Evolutionary conservation across 2,329 filamentous ascomycete genomes (phyloP).

Genomic region (Fusarium musae): DNA sequence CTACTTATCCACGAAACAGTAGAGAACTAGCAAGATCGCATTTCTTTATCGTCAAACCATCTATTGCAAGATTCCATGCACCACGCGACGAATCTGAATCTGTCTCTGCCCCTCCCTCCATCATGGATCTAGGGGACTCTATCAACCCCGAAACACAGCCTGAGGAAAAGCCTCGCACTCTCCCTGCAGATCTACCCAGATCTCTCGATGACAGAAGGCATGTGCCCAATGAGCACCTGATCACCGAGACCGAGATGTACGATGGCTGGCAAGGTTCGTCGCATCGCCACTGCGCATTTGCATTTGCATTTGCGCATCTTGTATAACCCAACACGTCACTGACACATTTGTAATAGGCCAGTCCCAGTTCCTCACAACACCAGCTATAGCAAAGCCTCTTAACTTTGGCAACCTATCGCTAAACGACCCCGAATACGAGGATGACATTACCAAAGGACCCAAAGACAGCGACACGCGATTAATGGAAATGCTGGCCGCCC

Average conservation of each 20-base stretch:
- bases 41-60: neutral
- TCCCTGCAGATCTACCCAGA: slow-evolving; percentile 88
- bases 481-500: slow-evolving; percentile 95
- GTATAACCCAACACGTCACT: slow-evolving; percentile 40
- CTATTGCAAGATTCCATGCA: slow-evolving; percentile 46
- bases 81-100: slow-evolving; percentile 43
- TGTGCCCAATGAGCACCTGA: slow-evolving; percentile 69
- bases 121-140: slow-evolving; percentile 69
- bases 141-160: slow-evolving; percentile 54
- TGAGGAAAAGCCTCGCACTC: slow-evolving; percentile 56
- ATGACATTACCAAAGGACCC: slow-evolving; percentile 63
- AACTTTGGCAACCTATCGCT: slow-evolving; percentile 85
- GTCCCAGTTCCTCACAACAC: slow-evolving; percentile 92
- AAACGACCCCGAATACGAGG: slow-evolving; percentile 81
- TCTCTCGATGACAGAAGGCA: slow-evolving; percentile 88
- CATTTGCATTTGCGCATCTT: slow-evolving; percentile 24
- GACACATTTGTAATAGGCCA: slow-evolving; percentile 70
- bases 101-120: slow-evolving; percentile 54
- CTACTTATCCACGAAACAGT: neutral
- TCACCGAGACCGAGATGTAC: slow-evolving; percentile 93
- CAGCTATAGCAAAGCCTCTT: slow-evolving; percentile 84
- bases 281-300: slow-evolving; percentile 22
- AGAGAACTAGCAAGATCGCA: neutral
- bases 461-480: slow-evolving; percentile 85
- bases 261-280: slow-evolving; percentile 93